Evolutionary conservation across 2,329 filamentous ascomycete species (phyloP).

Genomic region (Emydomyces testavorans): DNA sequence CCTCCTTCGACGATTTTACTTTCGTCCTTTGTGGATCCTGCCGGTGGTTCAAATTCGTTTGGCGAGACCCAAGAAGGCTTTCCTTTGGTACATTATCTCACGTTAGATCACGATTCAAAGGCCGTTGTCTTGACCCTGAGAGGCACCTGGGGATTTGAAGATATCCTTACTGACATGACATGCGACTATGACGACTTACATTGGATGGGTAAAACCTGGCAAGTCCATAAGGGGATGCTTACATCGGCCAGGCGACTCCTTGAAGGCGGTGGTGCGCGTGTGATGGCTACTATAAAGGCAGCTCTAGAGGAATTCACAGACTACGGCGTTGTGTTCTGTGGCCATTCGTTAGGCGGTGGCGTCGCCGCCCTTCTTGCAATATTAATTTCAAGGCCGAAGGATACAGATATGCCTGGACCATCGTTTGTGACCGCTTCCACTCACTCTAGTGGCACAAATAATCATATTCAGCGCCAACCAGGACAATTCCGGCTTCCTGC

Average conservation of each 20-base stretch:
- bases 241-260: constrained; percentile 57
- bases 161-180: constrained; percentile 61
- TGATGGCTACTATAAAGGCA: constrained; percentile 54
- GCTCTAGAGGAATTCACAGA: constrained; percentile 55
- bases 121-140: constrained; percentile 62
- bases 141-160: constrained; percentile 61
- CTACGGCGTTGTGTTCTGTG: constrained; percentile 59
- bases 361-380: constrained; percentile 60
- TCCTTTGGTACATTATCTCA: constrained; percentile 62
- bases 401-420: constrained; percentile 37
- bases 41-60: constrained; percentile 54
- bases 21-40: constrained; percentile 58
- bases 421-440: constrained; percentile 51
- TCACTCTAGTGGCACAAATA: constrained; percentile 1
- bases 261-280: constrained; percentile 54
- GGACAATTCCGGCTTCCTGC: constrained; percentile 46
- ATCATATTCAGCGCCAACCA: constrained; percentile 16
- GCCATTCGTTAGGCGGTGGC: constrained; percentile 57
- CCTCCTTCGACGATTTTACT: constrained; percentile 43
- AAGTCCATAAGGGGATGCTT: constrained; percentile 64
- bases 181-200: constrained; percentile 51
- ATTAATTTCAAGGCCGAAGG: constrained; percentile 53
- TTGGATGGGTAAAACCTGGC: constrained; percentile 54
- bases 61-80: constrained; percentile 56
- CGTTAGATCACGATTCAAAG: constrained; percentile 58